A percentile compares a stretch with the other conserved stretches of the same genome.
These are phyloP conservation scores for Scolecobasidium constrictum DNA, from an alignment of 2,329 filamentous ascomycete genomes.

Conservation along the genomic window DNA sequence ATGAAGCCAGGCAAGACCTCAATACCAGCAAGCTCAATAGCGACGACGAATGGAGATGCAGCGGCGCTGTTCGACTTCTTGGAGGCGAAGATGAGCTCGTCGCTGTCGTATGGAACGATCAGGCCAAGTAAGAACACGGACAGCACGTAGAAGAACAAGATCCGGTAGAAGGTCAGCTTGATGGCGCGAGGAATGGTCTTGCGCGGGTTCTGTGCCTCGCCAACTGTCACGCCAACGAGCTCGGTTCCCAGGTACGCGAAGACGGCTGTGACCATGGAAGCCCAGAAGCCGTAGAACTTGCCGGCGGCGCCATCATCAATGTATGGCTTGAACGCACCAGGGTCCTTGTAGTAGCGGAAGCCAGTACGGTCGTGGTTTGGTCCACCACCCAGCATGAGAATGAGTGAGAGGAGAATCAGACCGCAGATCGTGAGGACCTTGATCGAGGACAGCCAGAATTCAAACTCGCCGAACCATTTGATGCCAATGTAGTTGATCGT, in stretches of 20 bases:
- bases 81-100: conserved; percentile 39
- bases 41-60: conserved; percentile 66
- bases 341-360: conserved; percentile 34
- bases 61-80: conserved; percentile 43
- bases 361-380: conserved; percentile 28
- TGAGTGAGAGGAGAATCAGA: conserved; percentile 32
- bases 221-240: conserved; percentile 66
- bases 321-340: conserved; percentile 33
- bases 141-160: conserved; percentile 68
- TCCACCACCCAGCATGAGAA: conserved; percentile 32
- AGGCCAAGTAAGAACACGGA: conserved; percentile 66
- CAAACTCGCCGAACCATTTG: conserved; percentile 39
- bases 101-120: conserved; percentile 61
- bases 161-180: conserved; percentile 72
- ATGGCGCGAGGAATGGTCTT: conserved; percentile 67
- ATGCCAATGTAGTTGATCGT: conserved; percentile 46
- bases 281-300: conserved; percentile 45
- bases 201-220: conserved; percentile 69
- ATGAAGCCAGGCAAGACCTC: conserved; percentile 53
- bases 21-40: conserved; percentile 55
- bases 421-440: conserved; percentile 36
- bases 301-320: conserved; percentile 23
- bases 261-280: conserved; percentile 62
- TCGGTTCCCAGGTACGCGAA: conserved; percentile 68
- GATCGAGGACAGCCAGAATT: conserved; percentile 37